A percentile compares a stretch with the other conserved stretches of the same genome.
These are phyloP conservation scores for Pythium rishiriense DNA, from an alignment of 352 stramenopile species.

Conservation along the genomic window DNA sequence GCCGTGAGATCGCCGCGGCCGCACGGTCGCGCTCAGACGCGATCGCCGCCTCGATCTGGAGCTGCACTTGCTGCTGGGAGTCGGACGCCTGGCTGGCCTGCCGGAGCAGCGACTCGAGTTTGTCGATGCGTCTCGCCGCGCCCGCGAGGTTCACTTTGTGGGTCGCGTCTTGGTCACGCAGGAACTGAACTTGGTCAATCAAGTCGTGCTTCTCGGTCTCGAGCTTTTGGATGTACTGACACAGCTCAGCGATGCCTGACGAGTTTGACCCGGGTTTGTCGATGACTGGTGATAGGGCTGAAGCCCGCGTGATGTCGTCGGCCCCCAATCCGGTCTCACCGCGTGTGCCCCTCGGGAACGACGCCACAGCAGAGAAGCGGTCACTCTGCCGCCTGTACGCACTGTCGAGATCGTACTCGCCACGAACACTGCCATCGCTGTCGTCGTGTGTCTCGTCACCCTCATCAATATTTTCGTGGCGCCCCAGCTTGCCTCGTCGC, in stretches of 20 bases:
- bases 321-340: neutral
- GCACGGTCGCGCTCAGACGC: slow-evolving; percentile 39
- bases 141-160: slow-evolving; percentile 35
- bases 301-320: neutral
- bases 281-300: too few relatives aligned
- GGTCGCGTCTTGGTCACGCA: slow-evolving; percentile 42
- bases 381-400: neutral
- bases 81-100: slow-evolving; percentile 31
- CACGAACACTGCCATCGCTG: neutral
- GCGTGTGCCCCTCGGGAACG: neutral
- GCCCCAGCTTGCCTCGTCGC: slow-evolving; percentile 6
- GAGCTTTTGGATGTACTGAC: slow-evolving; percentile 52
- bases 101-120: slow-evolving; percentile 39
- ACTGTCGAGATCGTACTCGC: neutral
- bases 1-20: slow-evolving; percentile 29
- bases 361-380: neutral
- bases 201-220: slow-evolving; percentile 50
- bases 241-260: slow-evolving; percentile 38
- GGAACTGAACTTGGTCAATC: slow-evolving; percentile 38
- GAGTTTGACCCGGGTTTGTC: too few relatives aligned
- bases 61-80: slow-evolving; percentile 10
- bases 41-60: slow-evolving; percentile 22
- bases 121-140: slow-evolving; percentile 33
- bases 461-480: slow-evolving; percentile 17
- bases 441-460: slow-evolving; percentile 7